Conservation (phyloP, 495 filamentous ascomycete species). For the Neurospora sp. region DNA sequence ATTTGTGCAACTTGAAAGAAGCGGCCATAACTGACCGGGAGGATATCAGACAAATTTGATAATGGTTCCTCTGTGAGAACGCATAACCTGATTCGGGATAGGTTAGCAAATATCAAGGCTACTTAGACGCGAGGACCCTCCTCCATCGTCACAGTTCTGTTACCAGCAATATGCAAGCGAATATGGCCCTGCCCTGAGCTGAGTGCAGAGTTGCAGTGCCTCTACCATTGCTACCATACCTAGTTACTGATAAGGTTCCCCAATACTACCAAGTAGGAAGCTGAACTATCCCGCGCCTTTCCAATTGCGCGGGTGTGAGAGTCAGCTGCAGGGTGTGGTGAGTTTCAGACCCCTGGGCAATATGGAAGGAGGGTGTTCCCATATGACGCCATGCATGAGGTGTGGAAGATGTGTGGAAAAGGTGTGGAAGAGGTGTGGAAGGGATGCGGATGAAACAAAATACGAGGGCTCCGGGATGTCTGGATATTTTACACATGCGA, state of each 20-base stretch:
- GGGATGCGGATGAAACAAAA: neutral
- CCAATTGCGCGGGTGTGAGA: neutral
- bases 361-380: neutral
- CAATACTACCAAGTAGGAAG: neutral
- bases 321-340: neutral
- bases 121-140: neutral
- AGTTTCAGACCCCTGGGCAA: neutral
- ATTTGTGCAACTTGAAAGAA: neutral
- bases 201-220: neutral
- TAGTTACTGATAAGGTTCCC: neutral
- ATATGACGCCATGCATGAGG: neutral
- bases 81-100: neutral
- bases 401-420: neutral
- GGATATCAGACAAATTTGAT: neutral
- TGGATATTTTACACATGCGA: neutral
- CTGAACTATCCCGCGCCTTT: neutral
- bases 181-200: neutral
- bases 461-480: neutral
- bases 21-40: neutral
- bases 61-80: neutral
- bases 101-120: neutral
- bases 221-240: neutral
- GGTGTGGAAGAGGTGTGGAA: neutral
- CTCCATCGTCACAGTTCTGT: neutral
- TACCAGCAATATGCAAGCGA: neutral